Conservation (phyloP, 192 early-diverging fungal genomes). For the Coemansia sp. region DNA sequence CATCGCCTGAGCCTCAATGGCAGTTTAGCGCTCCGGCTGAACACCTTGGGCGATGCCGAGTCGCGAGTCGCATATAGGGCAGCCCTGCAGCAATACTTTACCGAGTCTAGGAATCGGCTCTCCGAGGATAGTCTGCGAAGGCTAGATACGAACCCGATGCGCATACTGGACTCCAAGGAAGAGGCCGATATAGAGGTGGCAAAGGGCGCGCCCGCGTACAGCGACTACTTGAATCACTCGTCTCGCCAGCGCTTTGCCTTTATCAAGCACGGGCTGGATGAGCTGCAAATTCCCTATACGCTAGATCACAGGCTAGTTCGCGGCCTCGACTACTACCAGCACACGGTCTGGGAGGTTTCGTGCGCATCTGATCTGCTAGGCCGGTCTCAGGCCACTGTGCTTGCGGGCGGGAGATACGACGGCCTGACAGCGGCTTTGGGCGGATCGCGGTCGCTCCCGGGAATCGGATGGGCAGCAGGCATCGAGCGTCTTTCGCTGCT, state of each 20-base stretch:
- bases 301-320: constrained; percentile 61
- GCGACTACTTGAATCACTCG: constrained; percentile 42
- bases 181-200: constrained; percentile 54
- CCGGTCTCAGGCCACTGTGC: constrained; percentile 63
- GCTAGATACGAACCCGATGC: constrained; percentile 62
- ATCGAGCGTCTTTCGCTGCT: constrained; percentile 62
- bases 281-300: constrained; percentile 56
- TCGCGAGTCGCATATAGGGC: constrained; percentile 46
- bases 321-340: constrained; percentile 73
- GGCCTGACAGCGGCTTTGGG: constrained; percentile 61
- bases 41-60: constrained; percentile 39
- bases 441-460: constrained; percentile 54
- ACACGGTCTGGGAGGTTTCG: constrained; percentile 69
- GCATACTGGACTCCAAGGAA: constrained; percentile 67
- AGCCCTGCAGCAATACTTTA: constrained; percentile 57
- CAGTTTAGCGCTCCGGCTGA: constrained; percentile 26
- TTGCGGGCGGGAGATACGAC: constrained; percentile 73
- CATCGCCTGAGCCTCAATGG: constrained; percentile 31
- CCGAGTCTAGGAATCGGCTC: constrained; percentile 23
- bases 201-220: constrained; percentile 43
- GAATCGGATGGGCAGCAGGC: constrained; percentile 69
- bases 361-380: constrained; percentile 47
- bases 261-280: constrained; percentile 47
- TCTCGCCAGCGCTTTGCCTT: constrained; percentile 56
- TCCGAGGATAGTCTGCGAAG: constrained; percentile 59